Evolutionary conservation across 768 basidiomycete genomes (phyloP).

Genomic region (Agaricus subrufescens): DNA sequence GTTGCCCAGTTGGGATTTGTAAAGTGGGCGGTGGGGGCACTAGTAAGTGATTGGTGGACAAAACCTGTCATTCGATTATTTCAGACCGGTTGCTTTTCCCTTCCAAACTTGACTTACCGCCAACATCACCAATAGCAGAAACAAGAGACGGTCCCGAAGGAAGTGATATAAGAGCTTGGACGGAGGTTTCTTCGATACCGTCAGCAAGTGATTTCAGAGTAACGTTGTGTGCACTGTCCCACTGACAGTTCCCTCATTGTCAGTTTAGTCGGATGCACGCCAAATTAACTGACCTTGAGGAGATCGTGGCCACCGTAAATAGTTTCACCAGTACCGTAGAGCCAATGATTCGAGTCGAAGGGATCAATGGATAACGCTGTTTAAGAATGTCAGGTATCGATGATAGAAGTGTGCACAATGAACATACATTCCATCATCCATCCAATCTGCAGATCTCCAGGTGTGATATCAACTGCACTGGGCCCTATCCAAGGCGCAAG

Average conservation of each 20-base stretch:
- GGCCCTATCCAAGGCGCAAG: conserved; percentile 60
- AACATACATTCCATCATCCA: conserved; percentile 66
- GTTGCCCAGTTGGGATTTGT: conserved; percentile 45
- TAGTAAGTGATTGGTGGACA: conserved; percentile 38
- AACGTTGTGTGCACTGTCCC: conserved; percentile 58
- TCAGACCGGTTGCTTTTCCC: not conserved
- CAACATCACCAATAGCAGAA: conserved; percentile 51
- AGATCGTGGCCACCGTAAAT: conserved; percentile 58
- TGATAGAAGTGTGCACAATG: not conserved
- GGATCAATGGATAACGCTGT: conserved; percentile 55
- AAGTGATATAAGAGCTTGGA: conserved; percentile 55
- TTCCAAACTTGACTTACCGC: conserved; percentile 28
- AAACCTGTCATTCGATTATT: conserved; percentile 31
- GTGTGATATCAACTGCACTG: conserved; percentile 36
- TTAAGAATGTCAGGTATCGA: not conserved
- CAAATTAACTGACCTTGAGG: conserved; percentile 26
- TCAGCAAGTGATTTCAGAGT: conserved; percentile 56
- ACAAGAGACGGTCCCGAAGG: conserved; percentile 54
- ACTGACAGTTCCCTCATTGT: conserved; percentile 25
- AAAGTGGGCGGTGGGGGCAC: conserved; percentile 33
- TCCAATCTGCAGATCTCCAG: conserved; percentile 48
- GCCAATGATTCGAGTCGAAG: conserved; percentile 64
- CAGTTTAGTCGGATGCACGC: not conserved
- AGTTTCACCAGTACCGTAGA: conserved; percentile 67
- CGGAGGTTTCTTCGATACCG: conserved; percentile 61